Evolutionary conservation across 1,139 yeast species (phyloP).

Genomic region (Zygotorulaspora mrakii): DNA sequence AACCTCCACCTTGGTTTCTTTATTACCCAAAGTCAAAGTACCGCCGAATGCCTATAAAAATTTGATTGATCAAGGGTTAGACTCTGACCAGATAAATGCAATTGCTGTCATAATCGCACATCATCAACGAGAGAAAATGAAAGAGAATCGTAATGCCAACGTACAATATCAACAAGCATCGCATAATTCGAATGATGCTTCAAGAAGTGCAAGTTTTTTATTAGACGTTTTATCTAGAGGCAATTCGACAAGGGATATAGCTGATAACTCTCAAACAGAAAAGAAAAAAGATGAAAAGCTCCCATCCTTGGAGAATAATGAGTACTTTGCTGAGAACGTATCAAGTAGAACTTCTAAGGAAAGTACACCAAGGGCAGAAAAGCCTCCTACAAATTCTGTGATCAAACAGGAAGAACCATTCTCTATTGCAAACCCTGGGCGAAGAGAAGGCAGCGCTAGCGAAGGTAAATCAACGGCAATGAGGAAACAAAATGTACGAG

Average conservation of each 20-base stretch:
- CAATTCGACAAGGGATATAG: background rate
- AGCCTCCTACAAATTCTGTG: background rate
- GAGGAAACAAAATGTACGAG: slow-evolving; percentile 1
- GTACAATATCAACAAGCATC: background rate
- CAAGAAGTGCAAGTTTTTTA: slow-evolving; percentile 14
- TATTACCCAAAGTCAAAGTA: slow-evolving; percentile 58
- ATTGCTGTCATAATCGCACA: slow-evolving; percentile 69
- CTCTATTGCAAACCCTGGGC: background rate
- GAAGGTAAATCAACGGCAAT: background rate
- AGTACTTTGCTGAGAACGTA: background rate
- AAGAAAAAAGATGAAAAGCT: background rate
- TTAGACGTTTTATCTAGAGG: slow-evolving; percentile 13
- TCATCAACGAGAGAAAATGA: slow-evolving; percentile 44
- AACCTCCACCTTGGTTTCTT: slow-evolving; percentile 33
- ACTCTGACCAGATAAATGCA: slow-evolving; percentile 65
- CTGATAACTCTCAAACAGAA: background rate
- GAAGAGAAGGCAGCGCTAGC: background rate
- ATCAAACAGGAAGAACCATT: background rate
- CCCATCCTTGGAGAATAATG: background rate
- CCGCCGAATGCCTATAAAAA: slow-evolving; percentile 70
- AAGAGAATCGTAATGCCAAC: slow-evolving; percentile 4
- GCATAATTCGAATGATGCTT: slow-evolving; percentile 1
- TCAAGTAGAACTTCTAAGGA: background rate
- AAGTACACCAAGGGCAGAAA: background rate
- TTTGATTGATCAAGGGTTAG: slow-evolving; percentile 59